These are phyloP conservation scores for Tricholoma sp. DNA, from an alignment of 768 basidiomycete genomes.

Conservation along the genomic window DNA sequence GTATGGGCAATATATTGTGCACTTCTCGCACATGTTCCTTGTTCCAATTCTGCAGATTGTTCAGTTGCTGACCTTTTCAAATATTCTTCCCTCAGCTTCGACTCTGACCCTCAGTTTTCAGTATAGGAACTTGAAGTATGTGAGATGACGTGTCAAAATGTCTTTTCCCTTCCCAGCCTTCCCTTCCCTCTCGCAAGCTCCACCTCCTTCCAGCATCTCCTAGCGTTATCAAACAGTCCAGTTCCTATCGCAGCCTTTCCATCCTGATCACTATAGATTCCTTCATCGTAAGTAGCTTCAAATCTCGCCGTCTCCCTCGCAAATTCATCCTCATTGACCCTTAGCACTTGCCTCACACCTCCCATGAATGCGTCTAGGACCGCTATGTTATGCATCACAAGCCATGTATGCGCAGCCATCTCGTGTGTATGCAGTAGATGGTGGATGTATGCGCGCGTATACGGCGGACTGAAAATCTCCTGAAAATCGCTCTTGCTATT, in stretches of 20 bases:
- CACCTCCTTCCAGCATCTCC: slow-evolving; percentile 55
- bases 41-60: too few species aligned
- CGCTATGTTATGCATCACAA: slow-evolving; percentile 70
- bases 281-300: slow-evolving; percentile 44
- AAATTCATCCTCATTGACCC: slow-evolving; percentile 21
- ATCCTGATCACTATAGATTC: slow-evolving; percentile 10
- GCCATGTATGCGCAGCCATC: slow-evolving; percentile 78
- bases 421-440: slow-evolving; percentile 87
- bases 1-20: too few species aligned
- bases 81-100: too few species aligned
- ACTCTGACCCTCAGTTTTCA: too few species aligned
- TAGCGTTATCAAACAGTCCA: slow-evolving; percentile 46
- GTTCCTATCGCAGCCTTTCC: background rate
- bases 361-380: slow-evolving; percentile 63
- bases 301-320: slow-evolving; percentile 48
- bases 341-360: slow-evolving; percentile 42
- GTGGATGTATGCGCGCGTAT: slow-evolving; percentile 67
- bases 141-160: too few species aligned
- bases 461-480: slow-evolving; percentile 23
- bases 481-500: background rate
- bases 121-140: too few species aligned
- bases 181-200: slow-evolving; percentile 74
- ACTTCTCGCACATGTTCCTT: too few species aligned
- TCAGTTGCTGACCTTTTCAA: too few species aligned
- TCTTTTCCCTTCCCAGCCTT: slow-evolving; percentile 58